phyloP scores from a whole-genome alignment of 2,329 filamentous ascomycete species.

The Leptographium wingfieldii region DNA sequence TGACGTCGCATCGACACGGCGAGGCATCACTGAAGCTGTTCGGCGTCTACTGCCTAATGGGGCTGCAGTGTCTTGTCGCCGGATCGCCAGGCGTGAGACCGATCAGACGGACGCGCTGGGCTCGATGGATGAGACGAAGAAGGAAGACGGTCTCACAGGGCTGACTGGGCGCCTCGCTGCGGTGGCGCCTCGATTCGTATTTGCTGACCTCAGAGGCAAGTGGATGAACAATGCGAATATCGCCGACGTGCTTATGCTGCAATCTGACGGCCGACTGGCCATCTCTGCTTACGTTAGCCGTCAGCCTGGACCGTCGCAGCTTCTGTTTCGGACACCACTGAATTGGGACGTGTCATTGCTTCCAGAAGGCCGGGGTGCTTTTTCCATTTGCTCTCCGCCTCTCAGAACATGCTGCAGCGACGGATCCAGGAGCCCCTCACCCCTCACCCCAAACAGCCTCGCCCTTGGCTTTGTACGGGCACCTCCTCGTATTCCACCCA shows the following conservation, averaged over 20 bases:
- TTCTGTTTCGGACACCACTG: neutral
- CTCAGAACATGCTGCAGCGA: neutral
- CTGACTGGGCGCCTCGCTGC: neutral
- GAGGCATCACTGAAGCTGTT: neutral
- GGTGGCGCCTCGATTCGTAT: neutral
- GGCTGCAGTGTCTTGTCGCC: neutral
- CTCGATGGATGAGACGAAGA: neutral
- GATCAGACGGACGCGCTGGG: neutral
- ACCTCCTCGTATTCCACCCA: neutral
- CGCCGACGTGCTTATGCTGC: too few species aligned
- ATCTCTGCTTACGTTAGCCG: neutral
- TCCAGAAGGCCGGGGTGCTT: neutral
- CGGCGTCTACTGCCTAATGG: neutral
- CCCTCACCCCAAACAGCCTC: neutral
- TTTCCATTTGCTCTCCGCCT: neutral
- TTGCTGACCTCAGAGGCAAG: neutral
- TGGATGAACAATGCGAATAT: neutral
- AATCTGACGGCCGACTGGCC: neutral
- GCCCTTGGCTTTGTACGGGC: neutral
- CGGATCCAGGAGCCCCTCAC: neutral
- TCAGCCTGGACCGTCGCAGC: neutral
- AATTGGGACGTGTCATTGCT: neutral
- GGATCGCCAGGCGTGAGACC: neutral
- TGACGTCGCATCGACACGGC: neutral
- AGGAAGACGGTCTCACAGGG: neutral